A percentile compares a stretch with the other conserved stretches of the same genome.
Conservation (phyloP, 192 early-diverging fungal genomes). For the Backusella australiensis region DNA sequence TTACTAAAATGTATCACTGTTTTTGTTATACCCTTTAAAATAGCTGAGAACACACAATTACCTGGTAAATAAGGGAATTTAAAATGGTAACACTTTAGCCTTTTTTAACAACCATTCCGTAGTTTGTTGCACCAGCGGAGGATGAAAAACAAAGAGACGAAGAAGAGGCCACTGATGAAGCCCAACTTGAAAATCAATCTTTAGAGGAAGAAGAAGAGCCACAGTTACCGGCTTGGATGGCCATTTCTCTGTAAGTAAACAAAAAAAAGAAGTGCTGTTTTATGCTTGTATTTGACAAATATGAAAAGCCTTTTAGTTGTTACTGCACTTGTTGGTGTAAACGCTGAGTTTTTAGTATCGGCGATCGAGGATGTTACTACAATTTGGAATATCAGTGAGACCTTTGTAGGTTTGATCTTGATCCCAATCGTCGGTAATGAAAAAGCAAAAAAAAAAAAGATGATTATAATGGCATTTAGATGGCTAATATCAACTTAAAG, state of each 20-base stretch:
- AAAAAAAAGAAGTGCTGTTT: conserved; percentile 22
- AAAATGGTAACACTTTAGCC: neutral
- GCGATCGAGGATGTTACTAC: conserved; percentile 77
- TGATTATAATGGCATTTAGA: conserved; percentile 31
- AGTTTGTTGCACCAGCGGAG: neutral
- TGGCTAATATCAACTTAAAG: neutral
- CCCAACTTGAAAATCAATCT: neutral
- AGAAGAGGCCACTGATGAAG: neutral
- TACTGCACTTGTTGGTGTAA: conserved; percentile 73
- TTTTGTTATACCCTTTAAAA: conserved; percentile 43
- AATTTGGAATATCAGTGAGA: conserved; percentile 66
- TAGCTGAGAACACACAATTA: conserved; percentile 76
- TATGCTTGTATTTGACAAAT: neutral
- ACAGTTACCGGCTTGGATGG: conserved; percentile 46
- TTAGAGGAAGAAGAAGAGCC: conserved; percentile 62
- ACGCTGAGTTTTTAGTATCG: conserved; percentile 82
- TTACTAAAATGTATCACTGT: neutral
- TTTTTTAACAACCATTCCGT: neutral
- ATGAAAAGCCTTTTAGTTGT: conserved; percentile 50
- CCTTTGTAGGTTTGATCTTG: conserved; percentile 90
- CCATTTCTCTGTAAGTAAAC: conserved; percentile 25
- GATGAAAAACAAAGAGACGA: neutral
- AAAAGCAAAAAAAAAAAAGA: neutral
- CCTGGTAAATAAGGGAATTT: conserved; percentile 36
- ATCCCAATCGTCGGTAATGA: conserved; percentile 75